Evolutionary conservation across 78 protist species (phyloP).

Genomic region (Diacronema lutheri): DNA sequence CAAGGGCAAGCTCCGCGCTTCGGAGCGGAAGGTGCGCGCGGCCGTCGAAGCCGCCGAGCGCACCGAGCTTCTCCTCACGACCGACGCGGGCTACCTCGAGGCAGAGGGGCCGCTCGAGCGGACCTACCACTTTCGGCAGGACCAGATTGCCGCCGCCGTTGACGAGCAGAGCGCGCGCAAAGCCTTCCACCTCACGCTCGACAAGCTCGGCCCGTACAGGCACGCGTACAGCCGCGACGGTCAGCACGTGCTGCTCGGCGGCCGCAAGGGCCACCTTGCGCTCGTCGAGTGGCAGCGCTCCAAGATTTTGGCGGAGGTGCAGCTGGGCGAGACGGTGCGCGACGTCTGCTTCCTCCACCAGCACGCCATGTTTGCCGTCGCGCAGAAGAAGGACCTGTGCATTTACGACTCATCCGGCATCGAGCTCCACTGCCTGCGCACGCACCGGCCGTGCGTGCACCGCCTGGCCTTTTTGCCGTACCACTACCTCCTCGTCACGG

Average conservation of each 20-base stretch:
- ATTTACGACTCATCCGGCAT: conserved; percentile 87
- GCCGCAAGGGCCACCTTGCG: conserved; percentile 88
- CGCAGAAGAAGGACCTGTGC: conserved; percentile 84
- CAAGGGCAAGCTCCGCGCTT: background rate
- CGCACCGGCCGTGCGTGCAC: conserved; percentile 48
- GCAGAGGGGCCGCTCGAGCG: conserved; percentile 77
- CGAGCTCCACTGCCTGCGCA: conserved; percentile 85
- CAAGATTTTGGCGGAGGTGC: conserved; percentile 10
- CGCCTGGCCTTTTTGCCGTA: conserved; percentile 81
- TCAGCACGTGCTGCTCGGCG: conserved; percentile 74
- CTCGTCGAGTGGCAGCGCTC: conserved; percentile 73
- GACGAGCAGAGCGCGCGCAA: conserved; percentile 62
- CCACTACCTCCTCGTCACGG: conserved; percentile 82
- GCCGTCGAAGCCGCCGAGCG: conserved; percentile 11
- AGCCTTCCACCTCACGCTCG: conserved; percentile 62
- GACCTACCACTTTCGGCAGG: conserved; percentile 72
- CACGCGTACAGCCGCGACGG: conserved; percentile 76
- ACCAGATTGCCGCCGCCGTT: conserved; percentile 51
- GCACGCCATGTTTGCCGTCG: conserved; percentile 89
- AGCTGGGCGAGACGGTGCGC: conserved; percentile 66
- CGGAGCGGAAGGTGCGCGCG: background rate
- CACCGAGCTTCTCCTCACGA: conserved; percentile 24
- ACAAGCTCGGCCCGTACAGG: conserved; percentile 79
- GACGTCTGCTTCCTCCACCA: conserved; percentile 86
- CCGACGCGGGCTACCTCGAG: conserved; percentile 52